Base-by-base conservation (phyloP, 2,329 filamentous ascomycete genomes). In the Calonectria hongkongensis region DNA sequence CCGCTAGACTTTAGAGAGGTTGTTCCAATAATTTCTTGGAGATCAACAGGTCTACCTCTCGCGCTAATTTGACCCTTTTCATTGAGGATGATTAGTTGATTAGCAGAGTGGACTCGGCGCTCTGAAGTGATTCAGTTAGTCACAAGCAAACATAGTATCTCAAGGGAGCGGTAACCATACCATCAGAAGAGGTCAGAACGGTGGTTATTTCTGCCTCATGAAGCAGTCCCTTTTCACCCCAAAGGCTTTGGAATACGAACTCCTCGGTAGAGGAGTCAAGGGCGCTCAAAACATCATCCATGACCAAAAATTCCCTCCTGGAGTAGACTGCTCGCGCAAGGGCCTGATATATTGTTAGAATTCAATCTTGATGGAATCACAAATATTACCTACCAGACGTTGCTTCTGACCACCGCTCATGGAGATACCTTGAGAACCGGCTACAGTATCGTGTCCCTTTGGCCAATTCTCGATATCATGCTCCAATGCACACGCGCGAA, bases 241-340 rank as follows among this genome's bases (percentile, higher is more conserved):
- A 77, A 0, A 89, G 78, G 4, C 82, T 81, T 12, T 83, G 76
- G 45, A 89, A 86, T 4, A 90, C 81, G 2, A 80, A 74, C 8
- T 83, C 76, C 13, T 86, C 82, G 0, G 88, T 90, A 4, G 83
- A 79, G 1, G 82, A 81, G 70, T 89, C 88, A 2, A 89, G 81
- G 0, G 83, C 85, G 60, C 86, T 86, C 43, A 89, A 84, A 0
- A 84, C 78, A 65, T 89, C 87, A 68, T 90, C 88, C 0, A 89
- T 76, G 3, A 90, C 39, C 1, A 87, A 21, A 0, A 88, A 78
- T 1, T 83, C 76, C 8, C 77, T 80, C 10, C 81, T 74, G 1
- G 85, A 81, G 70, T 88, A 90, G 0, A 89, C 77, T 1, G 87
- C 87, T 18, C 88, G 82, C 4, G 88, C 88, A 1, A 89, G 77